Conservation (phyloP, 139 green algal genomes). For the Zygnema cylindricum region DNA sequence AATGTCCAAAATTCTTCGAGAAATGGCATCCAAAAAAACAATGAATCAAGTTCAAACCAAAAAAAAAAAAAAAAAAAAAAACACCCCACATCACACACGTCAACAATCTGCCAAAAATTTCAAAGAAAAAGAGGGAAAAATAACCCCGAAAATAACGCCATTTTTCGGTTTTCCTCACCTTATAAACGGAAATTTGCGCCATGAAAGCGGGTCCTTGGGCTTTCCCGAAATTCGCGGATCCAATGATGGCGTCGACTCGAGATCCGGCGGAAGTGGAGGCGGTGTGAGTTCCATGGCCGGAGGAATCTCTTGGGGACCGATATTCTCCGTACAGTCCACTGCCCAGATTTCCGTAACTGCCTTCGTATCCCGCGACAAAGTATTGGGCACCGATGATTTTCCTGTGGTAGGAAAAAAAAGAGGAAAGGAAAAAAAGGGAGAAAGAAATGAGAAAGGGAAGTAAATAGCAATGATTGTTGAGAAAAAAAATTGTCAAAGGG, state of each 20-base stretch:
- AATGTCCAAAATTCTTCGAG: no score
- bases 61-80: conserved; percentile 15
- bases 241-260: not conserved
- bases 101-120: not conserved
- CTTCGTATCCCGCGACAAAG: not conserved
- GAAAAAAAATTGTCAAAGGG: no score
- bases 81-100: no score
- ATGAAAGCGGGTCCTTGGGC: not conserved
- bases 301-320: conserved; percentile 16
- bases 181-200: conserved; percentile 29
- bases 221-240: not conserved
- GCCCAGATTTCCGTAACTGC: not conserved
- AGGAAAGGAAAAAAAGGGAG: not conserved
- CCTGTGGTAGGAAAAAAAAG: not conserved
- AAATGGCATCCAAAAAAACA: no score
- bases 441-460: not conserved
- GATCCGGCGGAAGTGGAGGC: conserved; percentile 30
- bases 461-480: not conserved
- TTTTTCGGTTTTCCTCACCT: not conserved
- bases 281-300: conserved; percentile 47
- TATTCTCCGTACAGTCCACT: conserved; percentile 7
- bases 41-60: not conserved
- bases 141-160: not conserved
- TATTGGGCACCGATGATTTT: conserved; percentile 31
- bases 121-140: not conserved